Conservation (phyloP, 1,139 yeast species). For the Hansenula anomala region DNA sequence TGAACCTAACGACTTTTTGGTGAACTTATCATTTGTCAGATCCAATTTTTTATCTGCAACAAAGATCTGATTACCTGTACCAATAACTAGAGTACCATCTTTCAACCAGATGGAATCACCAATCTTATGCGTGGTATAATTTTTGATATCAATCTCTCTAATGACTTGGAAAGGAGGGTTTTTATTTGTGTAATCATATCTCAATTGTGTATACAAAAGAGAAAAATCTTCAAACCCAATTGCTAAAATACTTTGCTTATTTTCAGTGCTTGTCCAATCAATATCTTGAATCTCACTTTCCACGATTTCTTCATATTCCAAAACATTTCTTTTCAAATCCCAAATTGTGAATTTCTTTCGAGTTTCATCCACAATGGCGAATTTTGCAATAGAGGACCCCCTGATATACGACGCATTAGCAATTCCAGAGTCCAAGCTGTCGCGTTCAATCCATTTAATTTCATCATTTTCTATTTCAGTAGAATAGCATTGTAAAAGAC, state of each 20-base stretch:
- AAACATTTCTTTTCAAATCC: constrained; percentile 65
- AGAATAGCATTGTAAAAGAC: constrained; percentile 50
- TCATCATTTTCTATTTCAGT: constrained; percentile 26
- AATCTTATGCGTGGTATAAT: constrained; percentile 71
- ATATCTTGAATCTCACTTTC: constrained; percentile 29
- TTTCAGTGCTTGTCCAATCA: constrained; percentile 73
- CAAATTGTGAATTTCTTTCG: constrained; percentile 59
- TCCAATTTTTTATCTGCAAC: constrained; percentile 72
- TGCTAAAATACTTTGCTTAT: constrained; percentile 69
- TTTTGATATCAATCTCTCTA: constrained; percentile 64
- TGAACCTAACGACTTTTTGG: constrained; percentile 42
- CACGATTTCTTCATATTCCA: constrained; percentile 54
- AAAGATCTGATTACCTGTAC: constrained; percentile 86
- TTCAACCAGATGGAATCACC: constrained; percentile 88
- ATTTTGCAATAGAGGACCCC: constrained; percentile 71
- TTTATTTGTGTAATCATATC: constrained; percentile 83
- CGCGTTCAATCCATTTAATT: constrained; percentile 48
- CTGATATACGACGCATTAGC: constrained; percentile 47
- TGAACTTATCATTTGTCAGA: constrained; percentile 43
- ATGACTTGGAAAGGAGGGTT: constrained; percentile 76
- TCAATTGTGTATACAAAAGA: constrained; percentile 68
- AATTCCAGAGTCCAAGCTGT: constrained; percentile 51
- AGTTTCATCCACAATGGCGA: constrained; percentile 61
- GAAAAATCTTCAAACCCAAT: constrained; percentile 69
- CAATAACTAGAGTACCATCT: constrained; percentile 75